Conservation (phyloP, 768 basidiomycete genomes). For the Hygrophoropsis aurantiaca region DNA sequence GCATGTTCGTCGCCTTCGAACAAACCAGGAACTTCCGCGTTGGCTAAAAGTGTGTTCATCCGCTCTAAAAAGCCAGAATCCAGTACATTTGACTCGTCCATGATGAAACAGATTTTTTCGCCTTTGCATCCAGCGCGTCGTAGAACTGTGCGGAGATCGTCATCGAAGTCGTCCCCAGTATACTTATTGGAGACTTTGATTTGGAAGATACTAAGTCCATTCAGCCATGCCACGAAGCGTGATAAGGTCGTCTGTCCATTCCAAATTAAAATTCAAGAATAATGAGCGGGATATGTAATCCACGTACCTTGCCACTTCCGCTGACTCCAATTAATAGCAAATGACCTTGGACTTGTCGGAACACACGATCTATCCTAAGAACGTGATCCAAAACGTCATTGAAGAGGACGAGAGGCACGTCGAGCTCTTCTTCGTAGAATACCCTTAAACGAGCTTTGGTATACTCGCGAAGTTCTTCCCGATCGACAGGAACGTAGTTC, state of each 20-base stretch:
- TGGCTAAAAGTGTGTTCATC: conserved; percentile 99
- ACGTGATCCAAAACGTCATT: conserved; percentile 99
- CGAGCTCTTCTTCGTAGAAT: conserved; percentile 99
- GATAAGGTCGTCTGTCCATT: conserved; percentile 84
- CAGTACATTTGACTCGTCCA: conserved; percentile 99
- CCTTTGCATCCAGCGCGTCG: conserved; percentile 97
- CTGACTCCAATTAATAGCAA: conserved; percentile 95
- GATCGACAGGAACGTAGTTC: conserved; percentile 92
- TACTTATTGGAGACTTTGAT: conserved; percentile 99
- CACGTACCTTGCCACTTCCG: conserved; percentile 91
- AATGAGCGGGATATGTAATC: neutral
- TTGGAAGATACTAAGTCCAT: conserved; percentile 97
- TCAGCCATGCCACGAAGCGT: conserved; percentile 99
- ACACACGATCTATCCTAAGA: conserved; percentile 95
- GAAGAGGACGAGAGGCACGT: conserved; percentile 96
- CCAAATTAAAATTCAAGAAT: conserved; percentile 13
- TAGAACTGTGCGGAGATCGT: conserved; percentile 92
- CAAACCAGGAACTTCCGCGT: conserved; percentile 99
- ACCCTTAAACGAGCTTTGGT: conserved; percentile 94
- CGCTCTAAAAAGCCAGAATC: conserved; percentile 98
- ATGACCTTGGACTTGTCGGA: conserved; percentile 98
- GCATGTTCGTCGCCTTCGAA: conserved; percentile 99
- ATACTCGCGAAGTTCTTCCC: conserved; percentile 91
- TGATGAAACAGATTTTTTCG: conserved; percentile 99
- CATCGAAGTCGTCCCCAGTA: conserved; percentile 97